phyloP scores from a whole-genome alignment of 2,329 filamentous ascomycete species.

The Paraphaeosphaeria minitans region DNA sequence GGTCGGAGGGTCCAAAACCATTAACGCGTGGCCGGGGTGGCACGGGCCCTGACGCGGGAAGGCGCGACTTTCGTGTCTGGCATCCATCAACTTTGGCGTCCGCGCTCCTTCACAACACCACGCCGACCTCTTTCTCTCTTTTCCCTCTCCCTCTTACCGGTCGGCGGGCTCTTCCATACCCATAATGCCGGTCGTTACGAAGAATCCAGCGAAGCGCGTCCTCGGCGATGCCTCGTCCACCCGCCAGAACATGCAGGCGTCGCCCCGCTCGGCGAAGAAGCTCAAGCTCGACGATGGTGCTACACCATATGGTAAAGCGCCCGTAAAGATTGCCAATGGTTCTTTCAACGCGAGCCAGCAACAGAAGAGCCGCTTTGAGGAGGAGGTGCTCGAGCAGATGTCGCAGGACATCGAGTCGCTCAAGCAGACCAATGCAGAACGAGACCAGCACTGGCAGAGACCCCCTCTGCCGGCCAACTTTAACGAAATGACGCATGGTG shows the following conservation, averaged over 20 bases:
- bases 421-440: conserved; percentile 86
- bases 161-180: conserved; percentile 1
- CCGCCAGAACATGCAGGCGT: conserved; percentile 51
- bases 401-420: conserved; percentile 88
- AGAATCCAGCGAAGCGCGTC: conserved; percentile 52
- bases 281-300: conserved; percentile 73
- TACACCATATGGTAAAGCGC: conserved; percentile 64
- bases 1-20: not conserved
- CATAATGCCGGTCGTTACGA: conserved; percentile 42
- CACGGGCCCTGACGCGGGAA: conserved; percentile 31
- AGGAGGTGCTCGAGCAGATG: conserved; percentile 92
- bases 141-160: conserved; percentile 2
- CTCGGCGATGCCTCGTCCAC: conserved; percentile 54
- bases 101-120: conserved; percentile 11
- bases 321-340: conserved; percentile 65
- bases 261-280: conserved; percentile 71
- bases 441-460: conserved; percentile 88
- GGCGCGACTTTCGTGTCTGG: conserved; percentile 39
- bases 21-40: conserved; percentile 27
- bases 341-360: conserved; percentile 70
- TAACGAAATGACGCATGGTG: conserved; percentile 66
- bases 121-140: conserved; percentile 5
- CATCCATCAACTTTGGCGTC: conserved; percentile 29
- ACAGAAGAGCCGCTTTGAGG: conserved; percentile 89
- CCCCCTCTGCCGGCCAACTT: conserved; percentile 64